A percentile compares a stretch with the other conserved stretches of the same genome.
These are phyloP conservation scores for Agrocybe chaxingu DNA, from an alignment of 768 basidiomycete genomes.

Conservation along the genomic window DNA sequence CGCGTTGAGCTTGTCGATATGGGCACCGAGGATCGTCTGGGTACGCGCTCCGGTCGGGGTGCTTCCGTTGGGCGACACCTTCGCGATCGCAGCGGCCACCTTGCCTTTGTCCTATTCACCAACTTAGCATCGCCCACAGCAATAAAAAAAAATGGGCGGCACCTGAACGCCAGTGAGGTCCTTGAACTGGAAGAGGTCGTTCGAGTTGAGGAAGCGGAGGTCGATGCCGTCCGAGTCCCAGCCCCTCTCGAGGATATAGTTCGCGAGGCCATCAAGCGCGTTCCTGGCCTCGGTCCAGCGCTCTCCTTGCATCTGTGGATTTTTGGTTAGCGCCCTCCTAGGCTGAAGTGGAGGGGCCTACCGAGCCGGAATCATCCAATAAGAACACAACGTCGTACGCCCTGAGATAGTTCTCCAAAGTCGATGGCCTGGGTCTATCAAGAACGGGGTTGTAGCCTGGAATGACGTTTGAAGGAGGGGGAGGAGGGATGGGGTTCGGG, in stretches of 20 bases:
- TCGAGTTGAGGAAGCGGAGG: background rate
- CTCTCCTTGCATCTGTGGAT: background rate
- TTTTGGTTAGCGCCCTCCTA: background rate
- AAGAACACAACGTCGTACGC: too few species aligned
- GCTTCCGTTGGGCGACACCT: background rate
- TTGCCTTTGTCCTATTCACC: background rate
- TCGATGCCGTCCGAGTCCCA: background rate
- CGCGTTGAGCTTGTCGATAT: background rate
- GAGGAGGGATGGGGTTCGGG: slow-evolving; percentile 13
- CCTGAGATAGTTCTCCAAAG: slow-evolving; percentile 9
- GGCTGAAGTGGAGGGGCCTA: too few species aligned
- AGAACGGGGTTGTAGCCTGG: slow-evolving; percentile 12
- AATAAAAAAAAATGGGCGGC: background rate
- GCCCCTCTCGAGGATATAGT: background rate
- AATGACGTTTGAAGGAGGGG: slow-evolving; percentile 6
- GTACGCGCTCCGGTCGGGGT: background rate
- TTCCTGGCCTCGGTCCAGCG: background rate
- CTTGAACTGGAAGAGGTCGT: background rate
- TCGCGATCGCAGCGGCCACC: background rate
- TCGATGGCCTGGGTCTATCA: slow-evolving; percentile 11
- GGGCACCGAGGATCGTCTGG: background rate
- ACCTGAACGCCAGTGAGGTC: background rate
- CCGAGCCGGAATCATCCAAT: too few species aligned
- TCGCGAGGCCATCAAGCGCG: background rate
- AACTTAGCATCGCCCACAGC: background rate